Base-by-base conservation (phyloP, 2,329 filamentous ascomycete genomes). In the Cryphonectria radicalis region DNA sequence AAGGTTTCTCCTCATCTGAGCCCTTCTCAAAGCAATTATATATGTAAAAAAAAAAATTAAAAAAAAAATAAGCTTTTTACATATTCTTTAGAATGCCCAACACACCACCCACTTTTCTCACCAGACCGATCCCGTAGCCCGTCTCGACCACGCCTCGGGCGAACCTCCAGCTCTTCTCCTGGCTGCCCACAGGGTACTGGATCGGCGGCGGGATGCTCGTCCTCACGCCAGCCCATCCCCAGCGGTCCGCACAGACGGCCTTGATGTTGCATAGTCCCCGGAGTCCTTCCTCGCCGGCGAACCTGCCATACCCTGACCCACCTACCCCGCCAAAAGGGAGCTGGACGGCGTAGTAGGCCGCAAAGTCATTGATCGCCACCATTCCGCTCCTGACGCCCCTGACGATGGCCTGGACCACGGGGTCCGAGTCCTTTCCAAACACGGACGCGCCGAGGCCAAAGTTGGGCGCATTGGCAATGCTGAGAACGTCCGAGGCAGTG, bases 301-400 rank as follows among this genome's bases (percentile, higher is more conserved):
- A 99, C 3, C 95, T 88, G 1, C 96, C 96, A 80, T 98, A 98
- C 0, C 93, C 96, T 35, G 93, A 97, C 0, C 94, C 95, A 71
- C 89, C 90, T n/a, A 93, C 90, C 68, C 95, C 96, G 53, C 96
- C 96, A 81, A 99, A 99, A 0, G 96, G 96, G 55, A 99, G 83
- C 81, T 97, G 94, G 10, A 97, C 95, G 67, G 95, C 94, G 79
- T 99, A 99, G 81, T 91, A 98, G 40, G 90, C 92, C 28, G 91
- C 96, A 78, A 99, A 99, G 83, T 99, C 96, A 80, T 99, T 99
- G 76, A 99, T 89, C 35, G 94, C 90, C 0, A 98, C 93, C 92
- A 97, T 98, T 62, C 96, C 96, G 0, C 92, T 90, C 73, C 91
- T 89, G 67, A 98, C 86, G 35, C 89, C 88, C 28, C 82, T 82